Conservation (phyloP, 2,329 filamentous ascomycete species). For the Amauroascus verrucosus region DNA sequence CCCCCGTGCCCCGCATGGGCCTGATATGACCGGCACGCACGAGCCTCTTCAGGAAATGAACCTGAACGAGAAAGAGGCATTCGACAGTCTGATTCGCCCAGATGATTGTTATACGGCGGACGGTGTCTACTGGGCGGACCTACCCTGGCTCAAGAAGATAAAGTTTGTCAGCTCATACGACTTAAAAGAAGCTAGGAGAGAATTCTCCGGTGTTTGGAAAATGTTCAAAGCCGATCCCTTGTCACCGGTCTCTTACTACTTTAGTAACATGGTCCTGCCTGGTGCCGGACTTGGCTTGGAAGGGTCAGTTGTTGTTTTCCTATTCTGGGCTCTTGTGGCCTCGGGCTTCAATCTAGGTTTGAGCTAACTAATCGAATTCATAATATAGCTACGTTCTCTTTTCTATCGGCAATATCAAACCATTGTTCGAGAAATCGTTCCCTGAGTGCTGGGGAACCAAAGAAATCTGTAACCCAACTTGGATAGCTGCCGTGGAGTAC, state of each 20-base stretch:
- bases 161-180: conserved; percentile 69
- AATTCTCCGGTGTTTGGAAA: conserved; percentile 55
- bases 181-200: conserved; percentile 55
- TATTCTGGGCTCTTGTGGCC: neutral
- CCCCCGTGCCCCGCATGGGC: conserved; percentile 38
- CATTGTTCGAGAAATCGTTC: conserved; percentile 68
- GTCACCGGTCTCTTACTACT: conserved; percentile 74
- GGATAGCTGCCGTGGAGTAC: conserved; percentile 77
- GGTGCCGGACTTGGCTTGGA: conserved; percentile 87
- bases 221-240: conserved; percentile 85
- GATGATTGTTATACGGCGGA: conserved; percentile 77
- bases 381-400: conserved; percentile 74
- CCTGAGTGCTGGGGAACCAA: conserved; percentile 62
- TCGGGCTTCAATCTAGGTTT: neutral
- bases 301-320: conserved; percentile 43
- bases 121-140: conserved; percentile 87
- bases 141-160: conserved; percentile 59
- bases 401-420: conserved; percentile 86
- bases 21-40: conserved; percentile 38
- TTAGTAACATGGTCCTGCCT: conserved; percentile 81
- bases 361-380: neutral
- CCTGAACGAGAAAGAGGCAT: conserved; percentile 51
- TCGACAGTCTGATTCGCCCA: conserved; percentile 71
- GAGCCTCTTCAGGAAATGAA: conserved; percentile 44
- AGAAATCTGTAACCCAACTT: conserved; percentile 62